Percentiles rank a stretch among this genome's conserved stretches.
These are phyloP conservation scores for Polytolypa hystricis DNA, from an alignment of 2,329 filamentous ascomycete genomes.

Conservation along the genomic window DNA sequence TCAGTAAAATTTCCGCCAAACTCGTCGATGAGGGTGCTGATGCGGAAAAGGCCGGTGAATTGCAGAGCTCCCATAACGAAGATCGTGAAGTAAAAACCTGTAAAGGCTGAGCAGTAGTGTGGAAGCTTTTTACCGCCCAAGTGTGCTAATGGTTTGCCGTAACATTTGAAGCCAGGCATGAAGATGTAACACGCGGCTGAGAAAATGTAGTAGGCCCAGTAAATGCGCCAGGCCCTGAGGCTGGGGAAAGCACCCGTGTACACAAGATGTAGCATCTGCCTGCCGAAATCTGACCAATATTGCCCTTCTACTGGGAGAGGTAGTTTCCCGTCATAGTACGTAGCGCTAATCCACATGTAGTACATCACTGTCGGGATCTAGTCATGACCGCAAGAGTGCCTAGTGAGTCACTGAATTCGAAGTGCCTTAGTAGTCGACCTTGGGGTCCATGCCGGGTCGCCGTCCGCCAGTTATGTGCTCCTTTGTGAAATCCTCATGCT, in stretches of 20 bases:
- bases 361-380: conserved; percentile 83
- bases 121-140: conserved; percentile 71
- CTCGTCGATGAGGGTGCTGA: conserved; percentile 87
- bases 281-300: conserved; percentile 58
- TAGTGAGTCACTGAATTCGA: conserved; percentile 84
- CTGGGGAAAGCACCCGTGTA: conserved; percentile 79
- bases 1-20: too few species aligned
- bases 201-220: conserved; percentile 84
- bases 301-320: conserved; percentile 58
- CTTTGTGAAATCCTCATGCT: conserved; percentile 11
- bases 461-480: conserved; percentile 15
- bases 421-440: conserved; percentile 30
- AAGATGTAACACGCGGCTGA: conserved; percentile 72
- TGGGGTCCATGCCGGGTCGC: conserved; percentile 17
- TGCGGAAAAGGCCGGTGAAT: conserved; percentile 69
- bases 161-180: conserved; percentile 75
- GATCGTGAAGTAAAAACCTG: conserved; percentile 78
- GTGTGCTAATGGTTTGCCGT: conserved; percentile 78
- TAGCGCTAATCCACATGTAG: conserved; percentile 97
- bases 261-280: conserved; percentile 58
- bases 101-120: conserved; percentile 89
- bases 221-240: conserved; percentile 75
- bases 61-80: conserved; percentile 58
- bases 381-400: conserved; percentile 78
- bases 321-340: conserved; percentile 76